A percentile compares a stretch with the other conserved stretches of the same genome.
phyloP scores from a whole-genome alignment of 1,284 basidiomycete species.

The Leccinum subfulvum region DNA sequence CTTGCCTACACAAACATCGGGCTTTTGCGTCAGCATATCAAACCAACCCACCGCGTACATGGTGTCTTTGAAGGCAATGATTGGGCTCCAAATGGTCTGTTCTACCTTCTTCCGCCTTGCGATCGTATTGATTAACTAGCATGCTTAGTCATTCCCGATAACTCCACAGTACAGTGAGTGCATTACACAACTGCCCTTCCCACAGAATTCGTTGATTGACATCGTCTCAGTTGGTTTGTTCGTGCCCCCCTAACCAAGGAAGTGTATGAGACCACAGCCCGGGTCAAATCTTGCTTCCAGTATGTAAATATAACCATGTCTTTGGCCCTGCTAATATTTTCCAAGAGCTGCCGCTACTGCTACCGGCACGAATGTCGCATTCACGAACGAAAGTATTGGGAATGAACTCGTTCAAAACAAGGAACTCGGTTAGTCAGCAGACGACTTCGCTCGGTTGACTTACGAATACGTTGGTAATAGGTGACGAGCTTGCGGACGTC shows the following conservation, averaged over 20 bases:
- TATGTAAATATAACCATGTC: conserved; percentile 34
- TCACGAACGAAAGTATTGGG: conserved; percentile 40
- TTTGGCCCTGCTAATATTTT: not conserved
- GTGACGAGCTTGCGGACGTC: conserved; percentile 55
- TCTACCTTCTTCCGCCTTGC: not conserved
- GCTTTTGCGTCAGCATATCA: conserved; percentile 72
- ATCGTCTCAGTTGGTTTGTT: conserved; percentile 53
- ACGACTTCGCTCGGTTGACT: not conserved
- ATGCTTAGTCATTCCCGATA: conserved; percentile 72
- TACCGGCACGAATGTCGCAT: conserved; percentile 64
- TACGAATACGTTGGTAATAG: conserved; percentile 31
- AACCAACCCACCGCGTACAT: conserved; percentile 60
- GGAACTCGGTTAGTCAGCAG: conserved; percentile 45
- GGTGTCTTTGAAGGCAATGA: conserved; percentile 63
- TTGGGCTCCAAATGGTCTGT: conserved; percentile 60
- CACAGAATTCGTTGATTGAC: not conserved
- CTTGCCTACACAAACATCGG: conserved; percentile 71
- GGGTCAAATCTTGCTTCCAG: conserved; percentile 74
- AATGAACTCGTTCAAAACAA: conserved; percentile 68
- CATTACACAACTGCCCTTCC: not conserved
- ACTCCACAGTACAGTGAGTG: conserved; percentile 59
- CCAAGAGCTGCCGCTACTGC: conserved; percentile 41
- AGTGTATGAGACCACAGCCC: conserved; percentile 51
- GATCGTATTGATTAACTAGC: not conserved
- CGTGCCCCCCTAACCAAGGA: conserved; percentile 67